These are phyloP conservation scores for Dactylonectria macrodidyma DNA, from an alignment of 2,329 filamentous ascomycete genomes.

Conservation along the genomic window DNA sequence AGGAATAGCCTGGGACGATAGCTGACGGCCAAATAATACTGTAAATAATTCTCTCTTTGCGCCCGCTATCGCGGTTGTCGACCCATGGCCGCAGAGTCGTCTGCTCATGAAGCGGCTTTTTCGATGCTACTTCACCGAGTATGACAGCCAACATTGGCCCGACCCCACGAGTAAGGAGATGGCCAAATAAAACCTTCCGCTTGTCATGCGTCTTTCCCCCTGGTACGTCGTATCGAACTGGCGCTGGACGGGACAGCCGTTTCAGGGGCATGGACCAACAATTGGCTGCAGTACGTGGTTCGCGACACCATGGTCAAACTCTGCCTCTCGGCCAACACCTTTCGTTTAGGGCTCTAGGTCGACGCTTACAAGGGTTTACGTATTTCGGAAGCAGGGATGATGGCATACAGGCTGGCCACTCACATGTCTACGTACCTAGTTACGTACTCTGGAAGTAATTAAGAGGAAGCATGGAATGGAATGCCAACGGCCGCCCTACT, in stretches of 20 bases:
- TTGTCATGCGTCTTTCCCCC: not conserved
- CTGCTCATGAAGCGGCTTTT: not conserved
- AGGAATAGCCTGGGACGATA: not conserved
- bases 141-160: too few species aligned
- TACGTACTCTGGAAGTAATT: too few species aligned
- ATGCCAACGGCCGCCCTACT: not conserved
- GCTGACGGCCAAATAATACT: not conserved
- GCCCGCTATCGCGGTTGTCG: constrained; percentile 4
- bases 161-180: not conserved
- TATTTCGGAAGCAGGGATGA: constrained; percentile 13
- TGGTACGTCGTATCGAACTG: not conserved
- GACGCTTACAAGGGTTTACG: constrained; percentile 13
- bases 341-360: not conserved
- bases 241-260: not conserved
- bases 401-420: not conserved
- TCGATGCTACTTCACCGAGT: not conserved
- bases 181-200: not conserved
- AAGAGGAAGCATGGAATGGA: not conserved
- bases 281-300: not conserved
- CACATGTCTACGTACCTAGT: not conserved
- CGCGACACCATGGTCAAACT: constrained; percentile 14
- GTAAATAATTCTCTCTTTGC: not conserved
- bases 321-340: not conserved
- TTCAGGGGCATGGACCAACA: constrained; percentile 2
- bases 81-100: constrained; percentile 4